phyloP scores from a whole-genome alignment of 2,329 filamentous ascomycete genomes.

The Fusarium verticillioides region DNA sequence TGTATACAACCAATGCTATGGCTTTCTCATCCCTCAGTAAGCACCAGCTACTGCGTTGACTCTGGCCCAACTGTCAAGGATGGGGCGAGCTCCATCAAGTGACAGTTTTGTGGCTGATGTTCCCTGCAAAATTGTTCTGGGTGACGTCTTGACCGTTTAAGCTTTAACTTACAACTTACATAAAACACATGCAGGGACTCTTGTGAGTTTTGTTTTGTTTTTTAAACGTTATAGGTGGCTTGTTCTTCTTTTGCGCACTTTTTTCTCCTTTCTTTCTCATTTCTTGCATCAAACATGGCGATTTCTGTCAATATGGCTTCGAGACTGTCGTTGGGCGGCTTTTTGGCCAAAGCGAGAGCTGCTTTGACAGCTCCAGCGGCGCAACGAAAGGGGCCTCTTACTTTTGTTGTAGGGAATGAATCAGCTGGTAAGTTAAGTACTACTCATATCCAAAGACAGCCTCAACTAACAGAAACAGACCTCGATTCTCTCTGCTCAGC shows the following conservation, averaged over 20 bases:
- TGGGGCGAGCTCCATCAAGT: constrained; percentile 17
- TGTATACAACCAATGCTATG: not conserved
- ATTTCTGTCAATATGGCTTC: constrained; percentile 42
- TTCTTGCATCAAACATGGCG: not conserved
- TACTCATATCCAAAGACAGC: no score
- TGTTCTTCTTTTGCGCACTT: not conserved
- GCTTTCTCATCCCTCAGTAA: not conserved
- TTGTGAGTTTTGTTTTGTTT: constrained; percentile 5
- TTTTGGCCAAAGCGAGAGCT: constrained; percentile 62
- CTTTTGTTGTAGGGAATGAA: constrained; percentile 75
- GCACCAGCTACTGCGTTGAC: not conserved
- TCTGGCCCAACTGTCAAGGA: not conserved
- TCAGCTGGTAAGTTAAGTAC: constrained; percentile 64
- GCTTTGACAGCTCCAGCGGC: constrained; percentile 58
- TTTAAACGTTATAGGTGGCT: not conserved
- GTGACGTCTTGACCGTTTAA: constrained; percentile 16
- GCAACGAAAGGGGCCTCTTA: constrained; percentile 61
- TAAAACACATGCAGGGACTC: constrained; percentile 12
- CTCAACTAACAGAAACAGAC: constrained; percentile 58
- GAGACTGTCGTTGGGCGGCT: constrained; percentile 58
- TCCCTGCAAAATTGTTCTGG: constrained; percentile 12
- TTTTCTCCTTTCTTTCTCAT: not conserved
- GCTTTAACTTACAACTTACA: constrained; percentile 33
- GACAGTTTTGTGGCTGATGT: constrained; percentile 26
- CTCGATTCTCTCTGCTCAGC: constrained; percentile 84